Evolutionary conservation across 306 rosid species (phyloP).

Genomic region (Gleditsia sinensis): DNA sequence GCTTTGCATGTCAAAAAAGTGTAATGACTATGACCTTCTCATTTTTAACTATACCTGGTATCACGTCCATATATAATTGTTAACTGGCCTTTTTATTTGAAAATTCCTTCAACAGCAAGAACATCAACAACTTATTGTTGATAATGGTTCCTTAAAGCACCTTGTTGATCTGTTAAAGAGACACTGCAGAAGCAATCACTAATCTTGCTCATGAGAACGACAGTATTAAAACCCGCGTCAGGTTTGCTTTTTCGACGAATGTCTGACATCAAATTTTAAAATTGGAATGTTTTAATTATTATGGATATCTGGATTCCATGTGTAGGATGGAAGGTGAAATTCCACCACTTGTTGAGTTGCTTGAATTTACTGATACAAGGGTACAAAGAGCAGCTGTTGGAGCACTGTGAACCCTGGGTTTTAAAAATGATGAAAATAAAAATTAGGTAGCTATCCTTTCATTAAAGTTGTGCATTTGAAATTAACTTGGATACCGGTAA

Average conservation of each 20-base stretch:
- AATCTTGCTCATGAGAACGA: constrained; percentile 99
- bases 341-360: constrained; percentile 95
- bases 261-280: constrained; percentile 10
- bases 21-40: background rate
- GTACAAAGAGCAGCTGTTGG: constrained; percentile 99
- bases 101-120: constrained; percentile 81
- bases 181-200: constrained; percentile 97
- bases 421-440: constrained; percentile 92
- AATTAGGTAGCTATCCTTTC: constrained; percentile 65
- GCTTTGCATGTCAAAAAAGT: constrained; percentile 4
- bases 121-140: constrained; percentile 95
- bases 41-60: constrained; percentile 10
- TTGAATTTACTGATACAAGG: constrained; percentile 81
- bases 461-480: constrained; percentile 21
- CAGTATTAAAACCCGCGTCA: constrained; percentile 89
- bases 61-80: constrained; percentile 29
- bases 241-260: constrained; percentile 54
- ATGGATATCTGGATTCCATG: constrained; percentile 30
- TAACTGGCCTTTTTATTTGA: constrained; percentile 36
- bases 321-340: constrained; percentile 96
- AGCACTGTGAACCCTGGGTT: constrained; percentile 91
- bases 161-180: constrained; percentile 90
- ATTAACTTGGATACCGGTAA: constrained; percentile 15
- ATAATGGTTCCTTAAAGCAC: constrained; percentile 75
- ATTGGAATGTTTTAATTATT: constrained; percentile 7